Evolutionary conservation across 768 basidiomycete genomes (phyloP), one percentile per base, ranked within the genome.

Genomic region (Trichaptum fuscoviolaceum): DNA sequence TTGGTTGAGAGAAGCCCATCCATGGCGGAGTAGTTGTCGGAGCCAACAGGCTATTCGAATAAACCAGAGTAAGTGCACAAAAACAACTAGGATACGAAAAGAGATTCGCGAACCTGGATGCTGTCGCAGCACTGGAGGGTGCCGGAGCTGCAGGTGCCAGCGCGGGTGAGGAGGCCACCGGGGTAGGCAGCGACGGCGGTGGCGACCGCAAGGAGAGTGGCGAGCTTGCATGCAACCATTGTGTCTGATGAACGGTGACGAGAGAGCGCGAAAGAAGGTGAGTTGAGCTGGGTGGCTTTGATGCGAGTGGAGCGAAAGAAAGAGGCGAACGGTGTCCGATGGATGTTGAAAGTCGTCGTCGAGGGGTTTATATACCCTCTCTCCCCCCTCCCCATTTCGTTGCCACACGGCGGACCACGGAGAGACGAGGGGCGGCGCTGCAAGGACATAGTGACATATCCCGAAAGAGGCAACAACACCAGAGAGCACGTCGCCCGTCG

Each of bases 291-390:
- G n/a, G 59, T 25, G 59, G 59, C 23, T 15, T 24, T 61, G 59
- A 24, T 12, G 59, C 10, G 6, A 18, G 17, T 25, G 59, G 59
- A 5, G 30, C 15, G 59, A 23, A 61, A 17, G 25, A 34, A 23
- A 12, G 69, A 20, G 63, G 66, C 63, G 58, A 59, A 34, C 64
- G 42, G 62, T 64, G 34, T 30, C 35, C 7, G 25, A 12, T 63
- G 26, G 25, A 59, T 30, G 24, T 26, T 62, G 6, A 42, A 59
- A 35, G 23, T 64, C 23, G 59, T 7, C 12, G 59, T 12, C 30
- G 59, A 34, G 15, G 59, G 25, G 24, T 61, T 34, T 61, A 25
- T 61, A 25, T 61, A 61, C 24, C 8, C 15, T 25, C 23, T 61
- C 15, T 17, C 30, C 24, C 9, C 3, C 59, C 59, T 52, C 42